A percentile compares a stretch with the other conserved stretches of the same genome.
These are phyloP conservation scores for Hortiboletus campestris DNA, from an alignment of 768 basidiomycete genomes.

Conservation along the genomic window DNA sequence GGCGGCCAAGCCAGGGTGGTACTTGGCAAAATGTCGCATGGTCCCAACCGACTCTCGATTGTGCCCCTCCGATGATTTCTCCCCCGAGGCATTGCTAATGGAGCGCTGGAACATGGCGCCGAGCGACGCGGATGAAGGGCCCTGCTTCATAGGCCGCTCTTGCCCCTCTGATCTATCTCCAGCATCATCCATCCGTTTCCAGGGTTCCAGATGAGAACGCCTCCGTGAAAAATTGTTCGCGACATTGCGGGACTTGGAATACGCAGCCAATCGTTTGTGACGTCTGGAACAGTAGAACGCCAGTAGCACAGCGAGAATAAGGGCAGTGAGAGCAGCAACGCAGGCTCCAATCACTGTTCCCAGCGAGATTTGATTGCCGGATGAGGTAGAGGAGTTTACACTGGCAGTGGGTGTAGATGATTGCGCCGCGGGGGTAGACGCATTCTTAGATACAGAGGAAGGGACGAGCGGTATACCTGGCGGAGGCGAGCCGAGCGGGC, in stretches of 20 bases:
- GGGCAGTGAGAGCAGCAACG: conserved; percentile 54
- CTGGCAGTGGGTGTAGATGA: conserved; percentile 12
- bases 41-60: conserved; percentile 30
- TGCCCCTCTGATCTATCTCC: conserved; percentile 48
- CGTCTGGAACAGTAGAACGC: conserved; percentile 54
- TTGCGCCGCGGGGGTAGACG: background rate
- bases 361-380: conserved; percentile 26
- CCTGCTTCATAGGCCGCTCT: conserved; percentile 40
- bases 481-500: background rate
- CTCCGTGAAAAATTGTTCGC: conserved; percentile 46
- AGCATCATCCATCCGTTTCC: conserved; percentile 57
- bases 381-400: conserved; percentile 7
- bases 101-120: conserved; percentile 61
- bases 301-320: conserved; percentile 48
- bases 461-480: conserved; percentile 16
- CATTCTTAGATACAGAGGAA: background rate
- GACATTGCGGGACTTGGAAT: conserved; percentile 36
- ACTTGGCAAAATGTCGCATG: conserved; percentile 51
- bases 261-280: conserved; percentile 22
- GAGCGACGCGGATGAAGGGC: conserved; percentile 42
- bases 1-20: conserved; percentile 53
- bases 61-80: conserved; percentile 42
- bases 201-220: conserved; percentile 44
- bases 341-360: conserved; percentile 63
- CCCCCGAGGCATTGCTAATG: conserved; percentile 52